phyloP scores from a whole-genome alignment of 306 rosid species.

The Trichosanthes truncata region DNA sequence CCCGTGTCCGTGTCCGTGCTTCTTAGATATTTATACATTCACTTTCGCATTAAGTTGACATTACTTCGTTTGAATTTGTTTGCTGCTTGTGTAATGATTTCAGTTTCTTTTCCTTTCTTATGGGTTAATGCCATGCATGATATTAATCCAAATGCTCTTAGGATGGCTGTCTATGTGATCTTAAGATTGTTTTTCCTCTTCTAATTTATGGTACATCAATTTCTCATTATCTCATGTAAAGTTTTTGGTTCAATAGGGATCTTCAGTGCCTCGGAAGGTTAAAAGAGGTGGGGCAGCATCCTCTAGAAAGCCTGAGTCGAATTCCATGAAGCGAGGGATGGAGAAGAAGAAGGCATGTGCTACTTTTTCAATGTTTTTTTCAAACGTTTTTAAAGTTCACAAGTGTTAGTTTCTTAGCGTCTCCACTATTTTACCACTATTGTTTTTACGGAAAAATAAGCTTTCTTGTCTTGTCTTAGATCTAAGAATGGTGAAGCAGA shows the following conservation, averaged over 20 bases:
- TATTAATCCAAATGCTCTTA: background rate
- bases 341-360: constrained; percentile 73
- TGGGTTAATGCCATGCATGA: background rate
- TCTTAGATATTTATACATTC: background rate
- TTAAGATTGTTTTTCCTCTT: constrained; percentile 1
- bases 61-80: background rate
- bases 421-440: background rate
- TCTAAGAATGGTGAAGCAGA: background rate
- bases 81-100: background rate
- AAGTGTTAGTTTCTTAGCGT: background rate
- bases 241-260: constrained; percentile 41
- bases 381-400: background rate
- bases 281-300: constrained; percentile 57
- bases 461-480: background rate
- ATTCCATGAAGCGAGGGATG: constrained; percentile 45
- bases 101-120: background rate
- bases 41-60: background rate
- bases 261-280: constrained; percentile 45
- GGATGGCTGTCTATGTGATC: background rate
- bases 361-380: background rate
- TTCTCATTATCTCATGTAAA: background rate
- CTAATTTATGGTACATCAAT: background rate
- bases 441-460: background rate
- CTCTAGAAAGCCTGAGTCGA: constrained; percentile 41
- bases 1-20: too few relatives aligned